Base-by-base conservation (phyloP, 192 early-diverging fungal species). In the Backusella australiensis region DNA sequence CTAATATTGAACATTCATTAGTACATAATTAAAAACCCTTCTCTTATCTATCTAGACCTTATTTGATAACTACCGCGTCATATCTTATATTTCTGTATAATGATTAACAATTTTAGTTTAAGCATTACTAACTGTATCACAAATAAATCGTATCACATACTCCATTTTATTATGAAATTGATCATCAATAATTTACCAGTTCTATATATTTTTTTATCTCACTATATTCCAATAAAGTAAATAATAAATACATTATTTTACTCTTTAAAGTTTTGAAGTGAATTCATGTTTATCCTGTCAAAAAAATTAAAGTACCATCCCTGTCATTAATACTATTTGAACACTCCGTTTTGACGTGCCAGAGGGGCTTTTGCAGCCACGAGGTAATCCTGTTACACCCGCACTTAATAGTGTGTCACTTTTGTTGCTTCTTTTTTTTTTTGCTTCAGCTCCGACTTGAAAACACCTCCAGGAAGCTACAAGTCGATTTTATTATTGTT, bases 21-120 rank as follows among this genome's bases (percentile, higher is more conserved):
- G 35, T 68, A 68, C 35, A 68, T 36, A 68, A 68, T 68, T 68
- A 68, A 68, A 68, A 68, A 36, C 39, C 70, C 29, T 41, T 71
- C 44, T 46, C 70, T 35, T 68, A 68, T 36, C 67, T 35, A 29
- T 63, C 56, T 63, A 63, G 56, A 63, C 35, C 19, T 34, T 68
- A n/a, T 35, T 68, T 35, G 29, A 68, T n/a, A 68, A 68, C 29
- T 35, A 68, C 29, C 29, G 29, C 29, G 29, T 35, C 34, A 68
- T 44, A 32, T 14, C 17, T 23, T 71, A 29, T 46, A 39, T 68
- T 68, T 35, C 67, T 36, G 67, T 68, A 68, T 68, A 35, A 68
- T 68, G 29, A 68, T 35, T 68, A 68, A 36, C 34, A n/a, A 36
- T n/a, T 68, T 68, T 26, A 11, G 56, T 29, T 63, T 63, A 63